Evolutionary conservation across 2,329 filamentous ascomycete species (phyloP).

Genomic region (Curvularia hawaiiensis): DNA sequence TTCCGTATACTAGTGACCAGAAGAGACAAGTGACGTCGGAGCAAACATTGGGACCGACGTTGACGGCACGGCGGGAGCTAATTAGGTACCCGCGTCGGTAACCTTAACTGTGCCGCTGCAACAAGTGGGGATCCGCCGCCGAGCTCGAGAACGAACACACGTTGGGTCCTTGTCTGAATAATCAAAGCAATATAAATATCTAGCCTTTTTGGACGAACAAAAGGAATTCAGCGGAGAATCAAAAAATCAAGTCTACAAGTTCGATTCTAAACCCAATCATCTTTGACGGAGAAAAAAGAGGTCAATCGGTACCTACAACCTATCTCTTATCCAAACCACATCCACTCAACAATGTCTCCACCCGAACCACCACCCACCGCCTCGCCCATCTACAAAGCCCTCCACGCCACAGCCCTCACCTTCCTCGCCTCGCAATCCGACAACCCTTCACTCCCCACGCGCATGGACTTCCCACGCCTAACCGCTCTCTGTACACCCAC

Average conservation of each 20-base stretch:
- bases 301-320: not conserved
- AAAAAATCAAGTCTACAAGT: not conserved
- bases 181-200: not conserved
- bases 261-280: not conserved
- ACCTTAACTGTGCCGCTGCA: not conserved
- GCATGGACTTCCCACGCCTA: slow-evolving; percentile 25
- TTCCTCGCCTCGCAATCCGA: slow-evolving; percentile 24
- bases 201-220: not conserved
- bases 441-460: slow-evolving; percentile 1
- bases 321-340: not conserved
- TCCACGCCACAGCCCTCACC: slow-evolving; percentile 21
- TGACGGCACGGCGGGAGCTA: not conserved
- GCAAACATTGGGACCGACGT: not conserved
- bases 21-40: not conserved
- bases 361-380: not conserved
- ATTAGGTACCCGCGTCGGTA: not conserved
- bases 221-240: not conserved
- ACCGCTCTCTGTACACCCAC: slow-evolving; percentile 20
- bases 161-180: not conserved
- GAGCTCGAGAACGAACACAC: not conserved
- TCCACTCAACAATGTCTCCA: not conserved
- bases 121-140: slow-evolving; percentile 1
- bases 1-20: not conserved
- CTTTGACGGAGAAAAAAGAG: not conserved
- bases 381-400: slow-evolving; percentile 17